phyloP scores from a whole-genome alignment of 208 protist species.

The Leishmania lainsoni region DNA sequence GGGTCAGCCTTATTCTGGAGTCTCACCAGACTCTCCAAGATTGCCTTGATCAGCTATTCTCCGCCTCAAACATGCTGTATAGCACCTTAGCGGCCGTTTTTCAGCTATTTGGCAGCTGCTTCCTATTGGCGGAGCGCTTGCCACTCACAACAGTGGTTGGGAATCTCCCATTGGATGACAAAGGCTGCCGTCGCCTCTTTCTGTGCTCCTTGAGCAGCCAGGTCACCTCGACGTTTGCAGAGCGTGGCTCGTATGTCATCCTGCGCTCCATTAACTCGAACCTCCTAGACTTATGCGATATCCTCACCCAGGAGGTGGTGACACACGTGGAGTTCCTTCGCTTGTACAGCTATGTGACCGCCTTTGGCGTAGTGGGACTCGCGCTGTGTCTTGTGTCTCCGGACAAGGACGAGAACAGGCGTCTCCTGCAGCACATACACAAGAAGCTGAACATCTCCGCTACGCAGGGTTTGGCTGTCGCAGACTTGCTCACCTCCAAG shows the following conservation, averaged over 20 bases:
- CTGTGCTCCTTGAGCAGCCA: constrained; percentile 54
- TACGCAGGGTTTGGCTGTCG: constrained; percentile 56
- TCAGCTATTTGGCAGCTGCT: constrained; percentile 67
- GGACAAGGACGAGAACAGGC: constrained; percentile 51
- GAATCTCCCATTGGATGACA: constrained; percentile 47
- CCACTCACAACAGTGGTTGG: constrained; percentile 35
- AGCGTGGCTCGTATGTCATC: constrained; percentile 62
- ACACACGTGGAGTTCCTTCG: constrained; percentile 85
- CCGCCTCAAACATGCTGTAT: constrained; percentile 40
- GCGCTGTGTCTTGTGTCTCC: constrained; percentile 62
- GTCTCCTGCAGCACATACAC: constrained; percentile 58
- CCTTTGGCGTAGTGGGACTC: constrained; percentile 62
- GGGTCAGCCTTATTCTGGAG: constrained; percentile 38
- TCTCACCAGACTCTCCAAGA: constrained; percentile 39
- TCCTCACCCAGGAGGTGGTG: constrained; percentile 73
- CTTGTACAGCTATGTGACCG: constrained; percentile 61
- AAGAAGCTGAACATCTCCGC: constrained; percentile 67
- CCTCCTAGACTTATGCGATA: constrained; percentile 74
- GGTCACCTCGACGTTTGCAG: constrained; percentile 67
- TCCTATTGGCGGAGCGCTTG: constrained; percentile 56
- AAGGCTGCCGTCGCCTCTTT: constrained; percentile 54
- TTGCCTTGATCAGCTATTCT: constrained; percentile 52
- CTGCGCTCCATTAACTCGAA: constrained; percentile 67
- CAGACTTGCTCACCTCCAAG: constrained; percentile 70
- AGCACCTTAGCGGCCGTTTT: constrained; percentile 58